Evolutionary conservation across 805 yeast species (phyloP), one percentile per base, ranked within the genome.

Genomic region (Kazachstania bromeliacearum): DNA sequence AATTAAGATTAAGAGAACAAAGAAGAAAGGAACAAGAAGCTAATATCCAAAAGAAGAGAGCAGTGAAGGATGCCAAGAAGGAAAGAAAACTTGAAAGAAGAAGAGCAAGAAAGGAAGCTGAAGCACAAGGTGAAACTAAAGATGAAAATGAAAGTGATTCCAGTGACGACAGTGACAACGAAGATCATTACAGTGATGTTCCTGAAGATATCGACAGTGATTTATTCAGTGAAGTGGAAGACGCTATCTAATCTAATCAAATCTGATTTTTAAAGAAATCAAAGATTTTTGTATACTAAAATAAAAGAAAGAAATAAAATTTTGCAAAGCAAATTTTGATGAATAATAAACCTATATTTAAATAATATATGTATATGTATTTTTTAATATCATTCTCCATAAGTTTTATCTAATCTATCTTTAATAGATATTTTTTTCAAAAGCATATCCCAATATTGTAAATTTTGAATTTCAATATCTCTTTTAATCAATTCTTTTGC

Each of bases 21-120:
- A 75, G 96, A 63, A 74, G 81, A 55, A 75, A 75, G 46, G 77
- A 73, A 51, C 96, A 88, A 61, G 77, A 75, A 46, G 88, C 71
- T 31, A 84, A 87, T 53, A 81, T 88, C 36, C 71, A 76, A 16
- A 75, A 72, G 37, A 88, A 82, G 70, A 73, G 75, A 44, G 85
- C 77, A 34, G 79, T 70, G 51, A 80, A 80, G 53, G 77, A 73
- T 28, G 82, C 77, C 7, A 83, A 81, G 65, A 78, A 78, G 48
- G 75, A 76, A 38, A 75, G 94, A 50, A 70, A 75, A 60, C 62
- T 70, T 62, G 73, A 70, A 48, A 63, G 78, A 66, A 54, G 71
- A 57, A 64, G 53, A 39, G 62, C 55, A 17, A 51, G 66, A 48
- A 48, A 50, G 27, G 53, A 50, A 39, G 49, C 46, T 23, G 51